These are phyloP conservation scores for Plasmopara viticola DNA, from an alignment of 352 stramenopile genomes.

Conservation along the genomic window DNA sequence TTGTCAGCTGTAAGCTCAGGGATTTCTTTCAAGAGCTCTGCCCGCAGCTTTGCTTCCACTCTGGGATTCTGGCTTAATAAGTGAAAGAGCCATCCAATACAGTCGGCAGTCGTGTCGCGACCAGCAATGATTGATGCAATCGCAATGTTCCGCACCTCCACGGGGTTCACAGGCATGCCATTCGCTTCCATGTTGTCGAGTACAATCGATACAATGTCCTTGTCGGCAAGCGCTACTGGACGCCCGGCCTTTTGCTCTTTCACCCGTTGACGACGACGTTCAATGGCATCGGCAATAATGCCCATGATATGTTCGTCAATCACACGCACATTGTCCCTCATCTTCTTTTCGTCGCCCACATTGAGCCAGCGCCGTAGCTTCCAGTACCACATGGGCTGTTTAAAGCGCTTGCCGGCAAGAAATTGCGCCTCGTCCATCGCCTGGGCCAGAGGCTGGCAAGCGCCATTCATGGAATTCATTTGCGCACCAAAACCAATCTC, in stretches of 20 bases:
- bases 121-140: background rate
- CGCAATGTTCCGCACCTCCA: background rate
- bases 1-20: background rate
- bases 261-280: conserved; percentile 16
- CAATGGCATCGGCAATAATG: conserved; percentile 35
- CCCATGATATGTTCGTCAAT: conserved; percentile 34
- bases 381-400: conserved; percentile 16
- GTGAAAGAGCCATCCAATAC: conserved; percentile 1
- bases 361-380: conserved; percentile 37
- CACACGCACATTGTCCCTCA: conserved; percentile 27
- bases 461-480: conserved; percentile 24
- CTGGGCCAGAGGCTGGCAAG: conserved; percentile 27
- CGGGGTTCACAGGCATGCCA: background rate
- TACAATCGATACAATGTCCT: conserved; percentile 32
- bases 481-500: conserved; percentile 38
- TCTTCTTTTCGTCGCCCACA: conserved; percentile 30
- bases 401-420: conserved; percentile 23
- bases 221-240: conserved; percentile 9
- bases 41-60: background rate
- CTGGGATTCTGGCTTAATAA: background rate
- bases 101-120: background rate
- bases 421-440: conserved; percentile 21
- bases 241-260: conserved; percentile 9
- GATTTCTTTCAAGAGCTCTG: background rate
- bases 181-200: background rate